Base-by-base conservation (phyloP, 352 stramenopile species). In the Globisporangium takayamanum region DNA sequence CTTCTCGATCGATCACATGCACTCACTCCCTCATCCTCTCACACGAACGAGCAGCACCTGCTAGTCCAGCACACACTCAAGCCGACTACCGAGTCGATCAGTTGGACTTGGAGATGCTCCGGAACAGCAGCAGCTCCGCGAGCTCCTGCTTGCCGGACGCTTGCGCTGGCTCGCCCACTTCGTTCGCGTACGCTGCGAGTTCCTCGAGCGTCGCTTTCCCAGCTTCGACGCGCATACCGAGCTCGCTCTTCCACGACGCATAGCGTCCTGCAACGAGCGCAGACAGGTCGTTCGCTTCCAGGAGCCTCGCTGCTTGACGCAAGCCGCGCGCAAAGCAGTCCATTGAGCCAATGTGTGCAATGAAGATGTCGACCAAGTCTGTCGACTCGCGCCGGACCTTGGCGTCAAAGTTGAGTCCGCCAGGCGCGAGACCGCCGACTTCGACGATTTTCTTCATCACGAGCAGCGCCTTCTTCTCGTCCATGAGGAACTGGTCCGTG, bases 371-470 rank as follows among this genome's bases (percentile, higher is more conserved):
- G 11, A 76, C 68, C 18, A 84, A 66, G 53, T 93, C 82, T 12
- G 84, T 86, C 45, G 73, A 89, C 60, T 96, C 85, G 42, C 87
- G 75, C 22, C 87, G 77, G 41, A 94, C 78, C 66, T 94, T 94
- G 44, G 69, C 76, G 66, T 95, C 85, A 71, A 96, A 95, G 76
- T 95, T 95, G 53, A 96, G 67, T 2, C 87, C 87, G 26, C 85
- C 85, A 1, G 72, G 72, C 3, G 67, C 61, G 25, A 96, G 67
- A 1, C 87, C 87, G 28, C 81, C 85, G 41, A 87, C 74, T 58
- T 92, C 73, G 30, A 96, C 69, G 41, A 96, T 55, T 49, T 82
- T 72, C 50, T 75, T 72, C 79, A 94, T 92, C 30, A 91, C 72
- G 25, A 91, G 67, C 30, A 84, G 73, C 41, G 85, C 77, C 63